Percentiles rank a stretch among this genome's conserved stretches.
phyloP scores from a whole-genome alignment of 805 yeast genomes.

The Yamadazyma endophytica region DNA sequence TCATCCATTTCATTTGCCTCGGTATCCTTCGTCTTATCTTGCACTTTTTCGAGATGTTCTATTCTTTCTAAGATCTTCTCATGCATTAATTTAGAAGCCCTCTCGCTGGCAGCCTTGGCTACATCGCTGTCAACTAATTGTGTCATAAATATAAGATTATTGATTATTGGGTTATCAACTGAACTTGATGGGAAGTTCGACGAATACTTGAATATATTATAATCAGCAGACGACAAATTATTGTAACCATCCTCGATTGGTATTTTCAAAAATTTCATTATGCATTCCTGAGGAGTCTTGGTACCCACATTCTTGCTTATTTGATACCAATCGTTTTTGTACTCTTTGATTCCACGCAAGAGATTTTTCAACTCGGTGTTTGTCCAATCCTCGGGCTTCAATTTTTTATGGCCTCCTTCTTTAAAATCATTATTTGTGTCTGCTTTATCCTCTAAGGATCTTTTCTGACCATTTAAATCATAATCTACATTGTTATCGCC shows the following conservation, averaged over 20 bases:
- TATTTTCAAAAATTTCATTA: constrained; percentile 69
- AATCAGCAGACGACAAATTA: constrained; percentile 40
- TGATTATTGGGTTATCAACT: constrained; percentile 88
- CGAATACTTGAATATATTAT: constrained; percentile 77
- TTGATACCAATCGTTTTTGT: constrained; percentile 74
- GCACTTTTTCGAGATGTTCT: constrained; percentile 15
- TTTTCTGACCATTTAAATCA: background rate
- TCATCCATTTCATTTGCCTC: constrained; percentile 6
- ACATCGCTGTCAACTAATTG: constrained; percentile 82
- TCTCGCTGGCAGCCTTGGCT: constrained; percentile 73
- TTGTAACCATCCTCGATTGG: constrained; percentile 78
- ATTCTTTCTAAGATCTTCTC: constrained; percentile 37
- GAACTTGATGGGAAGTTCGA: constrained; percentile 82
- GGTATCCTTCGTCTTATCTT: constrained; percentile 3
- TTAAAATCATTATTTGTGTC: background rate
- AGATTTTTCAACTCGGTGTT: constrained; percentile 57
- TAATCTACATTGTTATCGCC: constrained; percentile 1
- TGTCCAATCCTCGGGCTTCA: constrained; percentile 60
- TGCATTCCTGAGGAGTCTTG: constrained; percentile 74
- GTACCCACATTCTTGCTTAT: constrained; percentile 64
- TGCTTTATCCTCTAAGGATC: constrained; percentile 1
- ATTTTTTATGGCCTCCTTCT: constrained; percentile 16
- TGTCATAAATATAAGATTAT: constrained; percentile 85
- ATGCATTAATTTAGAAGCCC: constrained; percentile 53
- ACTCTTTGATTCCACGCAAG: constrained; percentile 57